Base-by-base conservation (phyloP, 2,329 filamentous ascomycete genomes). In the Stemphylium vesicarium region DNA sequence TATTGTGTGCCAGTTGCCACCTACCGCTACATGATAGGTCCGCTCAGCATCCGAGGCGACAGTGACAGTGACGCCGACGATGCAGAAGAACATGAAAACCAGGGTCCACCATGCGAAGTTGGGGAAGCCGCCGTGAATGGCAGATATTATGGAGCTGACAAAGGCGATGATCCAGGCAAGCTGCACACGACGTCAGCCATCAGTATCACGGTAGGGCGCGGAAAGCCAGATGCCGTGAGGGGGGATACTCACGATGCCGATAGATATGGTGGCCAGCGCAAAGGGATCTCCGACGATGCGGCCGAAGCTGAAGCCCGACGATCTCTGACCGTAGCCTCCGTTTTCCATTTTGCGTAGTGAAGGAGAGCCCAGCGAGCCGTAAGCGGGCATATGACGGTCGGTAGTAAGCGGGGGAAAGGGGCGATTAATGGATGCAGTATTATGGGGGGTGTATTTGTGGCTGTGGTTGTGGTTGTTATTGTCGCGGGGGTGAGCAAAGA, bases 221-320 rank as follows among this genome's bases (percentile, higher is more conserved):
- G 50, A 48, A 43, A 52, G 9, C 8, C 9, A 18, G 26, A 22
- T 13, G 29, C 40, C 31, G 48, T 47, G 33, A 13, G 26, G 33
- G 20, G 20, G 20, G 20, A 24, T 22, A 85, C 92, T 77, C 86
- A 97, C 94, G 73, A 91, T 83, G 60, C 90, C 86, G 76, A 98
- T 97, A 53, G 94, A 97, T 62, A 96, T 86, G 32, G 95, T 98
- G 50, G 93, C 92, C 57, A 99, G 85, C 56, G 94, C 93, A 78
- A 99, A 98, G 5, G 95, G 95, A 79, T 99, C 94, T 69, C 95
- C 95, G 58, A 97, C 84, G 68, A 99, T 92, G 78, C 97, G 96
- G 74, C 90, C 90, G 77, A 93, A 78, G 76, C 85, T 89, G 77
- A 96, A 88, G 68, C 52, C 41, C 22, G 78, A 79, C 53, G 71